These are phyloP conservation scores for Pilasporangium apinafurcum DNA, from an alignment of 352 stramenopile species.

Conservation along the genomic window DNA sequence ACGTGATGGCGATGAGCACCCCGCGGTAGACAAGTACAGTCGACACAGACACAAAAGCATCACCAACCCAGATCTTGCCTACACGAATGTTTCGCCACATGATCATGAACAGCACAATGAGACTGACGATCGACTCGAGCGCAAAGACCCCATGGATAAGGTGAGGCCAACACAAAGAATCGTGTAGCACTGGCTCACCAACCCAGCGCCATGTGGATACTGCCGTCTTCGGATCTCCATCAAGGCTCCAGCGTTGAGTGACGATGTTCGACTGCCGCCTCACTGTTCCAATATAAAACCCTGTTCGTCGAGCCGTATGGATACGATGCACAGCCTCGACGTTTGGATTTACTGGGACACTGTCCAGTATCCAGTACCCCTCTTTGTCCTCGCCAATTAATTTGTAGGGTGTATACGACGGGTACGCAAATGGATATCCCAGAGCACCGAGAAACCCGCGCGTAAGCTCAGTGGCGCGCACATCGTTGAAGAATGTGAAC, in stretches of 20 bases:
- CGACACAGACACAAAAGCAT: slow-evolving; percentile 22
- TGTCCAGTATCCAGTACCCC: not conserved
- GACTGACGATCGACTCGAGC: slow-evolving; percentile 15
- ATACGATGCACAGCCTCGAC: slow-evolving; percentile 9
- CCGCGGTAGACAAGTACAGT: slow-evolving; percentile 21
- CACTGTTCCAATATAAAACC: slow-evolving; percentile 26
- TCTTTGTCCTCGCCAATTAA: not conserved
- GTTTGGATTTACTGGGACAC: not conserved
- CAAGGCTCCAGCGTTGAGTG: slow-evolving; percentile 18
- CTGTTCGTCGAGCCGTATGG: slow-evolving; percentile 15
- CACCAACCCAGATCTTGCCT: slow-evolving; percentile 27
- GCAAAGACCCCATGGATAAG: slow-evolving; percentile 30
- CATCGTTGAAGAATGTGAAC: slow-evolving; percentile 2
- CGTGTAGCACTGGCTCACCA: slow-evolving; percentile 11
- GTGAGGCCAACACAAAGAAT: slow-evolving; percentile 39
- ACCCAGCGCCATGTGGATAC: slow-evolving; percentile 22
- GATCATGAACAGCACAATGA: slow-evolving; percentile 22
- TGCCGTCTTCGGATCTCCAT: slow-evolving; percentile 6
- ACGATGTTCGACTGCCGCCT: slow-evolving; percentile 4
- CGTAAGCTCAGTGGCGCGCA: not conserved
- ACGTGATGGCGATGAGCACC: slow-evolving; percentile 22
- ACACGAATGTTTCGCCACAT: slow-evolving; percentile 18
- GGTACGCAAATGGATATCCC: slow-evolving; percentile 1
- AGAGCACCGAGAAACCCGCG: not conserved
- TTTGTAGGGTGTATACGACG: not conserved